Percentiles rank a stretch among this genome's conserved stretches.
Evolutionary conservation across 345 rosid genomes (phyloP).

Genomic region (Xanthoceras sorbifolium): DNA sequence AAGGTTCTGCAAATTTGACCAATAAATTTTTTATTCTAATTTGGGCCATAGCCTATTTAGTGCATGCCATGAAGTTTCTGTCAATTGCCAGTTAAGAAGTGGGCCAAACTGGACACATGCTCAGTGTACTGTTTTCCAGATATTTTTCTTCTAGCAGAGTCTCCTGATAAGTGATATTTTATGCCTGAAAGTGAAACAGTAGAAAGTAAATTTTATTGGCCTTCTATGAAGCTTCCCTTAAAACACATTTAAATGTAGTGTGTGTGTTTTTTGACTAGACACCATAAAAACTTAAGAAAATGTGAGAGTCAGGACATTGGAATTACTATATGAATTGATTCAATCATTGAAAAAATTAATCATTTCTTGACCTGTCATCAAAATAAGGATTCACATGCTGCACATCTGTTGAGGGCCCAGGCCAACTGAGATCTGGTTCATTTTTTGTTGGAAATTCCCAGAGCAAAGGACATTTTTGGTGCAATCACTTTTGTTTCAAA

Average conservation of each 20-base stretch:
- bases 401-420: slow-evolving; percentile 5
- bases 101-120: not conserved
- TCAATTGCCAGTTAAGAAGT: not conserved
- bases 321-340: not conserved
- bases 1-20: not conserved
- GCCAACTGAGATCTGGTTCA: not conserved
- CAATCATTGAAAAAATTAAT: not conserved
- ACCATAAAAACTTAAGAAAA: too few relatives aligned
- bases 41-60: not conserved
- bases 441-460: not conserved
- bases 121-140: not conserved
- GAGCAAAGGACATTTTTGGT: not conserved
- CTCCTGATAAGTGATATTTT: too few relatives aligned
- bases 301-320: too few relatives aligned
- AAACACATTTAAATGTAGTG: too few relatives aligned
- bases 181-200: too few relatives aligned
- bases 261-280: too few relatives aligned
- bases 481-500: not conserved
- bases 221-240: too few relatives aligned
- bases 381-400: slow-evolving; percentile 11
- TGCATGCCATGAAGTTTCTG: not conserved
- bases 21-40: not conserved
- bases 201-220: not conserved
- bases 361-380: slow-evolving; percentile 10
- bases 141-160: not conserved